Evolutionary conservation across 305 asterid species (phyloP).

Genomic region (Fraxinus baroniana): DNA sequence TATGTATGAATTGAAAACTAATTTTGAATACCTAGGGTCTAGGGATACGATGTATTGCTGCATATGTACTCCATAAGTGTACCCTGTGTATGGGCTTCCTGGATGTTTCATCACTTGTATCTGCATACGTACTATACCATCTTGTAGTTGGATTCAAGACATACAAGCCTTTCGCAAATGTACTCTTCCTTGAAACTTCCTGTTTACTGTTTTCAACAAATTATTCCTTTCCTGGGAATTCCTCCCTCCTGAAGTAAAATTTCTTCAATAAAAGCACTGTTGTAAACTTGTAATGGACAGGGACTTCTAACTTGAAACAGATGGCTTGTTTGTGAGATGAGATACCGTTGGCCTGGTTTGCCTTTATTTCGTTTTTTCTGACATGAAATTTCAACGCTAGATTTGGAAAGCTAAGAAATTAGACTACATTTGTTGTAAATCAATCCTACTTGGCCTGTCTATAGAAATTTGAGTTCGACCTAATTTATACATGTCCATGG

Average conservation of each 20-base stretch:
- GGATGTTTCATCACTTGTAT: neutral
- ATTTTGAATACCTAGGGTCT: neutral
- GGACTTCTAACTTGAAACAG: neutral
- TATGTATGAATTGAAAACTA: neutral
- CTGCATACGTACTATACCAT: neutral
- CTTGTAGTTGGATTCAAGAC: neutral
- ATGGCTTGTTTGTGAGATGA: neutral
- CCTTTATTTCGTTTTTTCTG: neutral
- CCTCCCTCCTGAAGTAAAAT: neutral
- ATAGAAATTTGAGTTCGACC: neutral
- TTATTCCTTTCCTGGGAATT: neutral
- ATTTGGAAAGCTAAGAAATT: neutral
- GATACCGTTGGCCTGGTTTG: neutral
- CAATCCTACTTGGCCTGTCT: neutral
- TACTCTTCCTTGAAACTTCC: neutral
- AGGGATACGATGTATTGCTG: neutral
- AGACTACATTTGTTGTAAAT: neutral
- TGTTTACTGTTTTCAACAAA: neutral
- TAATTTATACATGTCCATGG: neutral
- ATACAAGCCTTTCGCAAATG: neutral
- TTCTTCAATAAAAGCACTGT: neutral
- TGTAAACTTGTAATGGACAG: too few species aligned
- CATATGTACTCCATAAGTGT: neutral
- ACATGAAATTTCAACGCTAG: neutral
- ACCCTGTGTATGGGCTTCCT: neutral